Conservation (phyloP, 176 grass and related monocot genomes). For the bread wheat (Triticum aestivum) region IWGSC_CS_RefSeq_v2.1 NC_057808.1:61897213-61897712, state of each 20-base stretch:
- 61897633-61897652: slow-evolving; percentile 22
- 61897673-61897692: slow-evolving; percentile 21
- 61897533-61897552: not conserved
- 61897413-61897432: slow-evolving; percentile 60
- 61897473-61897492: slow-evolving; percentile 93
- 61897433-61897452: slow-evolving; percentile 73
- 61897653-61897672: not conserved
- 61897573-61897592: not conserved
- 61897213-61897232: slow-evolving; percentile 54
- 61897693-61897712: slow-evolving; percentile 2
- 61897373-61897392: slow-evolving; percentile 13
- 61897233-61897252: slow-evolving; percentile 58
- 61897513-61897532: slow-evolving; percentile 26
- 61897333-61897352: slow-evolving; percentile 89
- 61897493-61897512: slow-evolving; percentile 85
- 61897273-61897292: slow-evolving; percentile 75
- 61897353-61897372: slow-evolving; percentile 10
- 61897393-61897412: not conserved
- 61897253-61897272: slow-evolving; percentile 55
- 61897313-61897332: slow-evolving; percentile 77
- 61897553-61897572: not conserved
- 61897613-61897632: not conserved
- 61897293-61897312: slow-evolving; percentile 65
- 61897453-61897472: slow-evolving; percentile 79
- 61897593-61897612: not conserved